These are phyloP conservation scores for Myxozyma melibiosi DNA, from an alignment of 805 yeast species.

Conservation along the genomic window DNA sequence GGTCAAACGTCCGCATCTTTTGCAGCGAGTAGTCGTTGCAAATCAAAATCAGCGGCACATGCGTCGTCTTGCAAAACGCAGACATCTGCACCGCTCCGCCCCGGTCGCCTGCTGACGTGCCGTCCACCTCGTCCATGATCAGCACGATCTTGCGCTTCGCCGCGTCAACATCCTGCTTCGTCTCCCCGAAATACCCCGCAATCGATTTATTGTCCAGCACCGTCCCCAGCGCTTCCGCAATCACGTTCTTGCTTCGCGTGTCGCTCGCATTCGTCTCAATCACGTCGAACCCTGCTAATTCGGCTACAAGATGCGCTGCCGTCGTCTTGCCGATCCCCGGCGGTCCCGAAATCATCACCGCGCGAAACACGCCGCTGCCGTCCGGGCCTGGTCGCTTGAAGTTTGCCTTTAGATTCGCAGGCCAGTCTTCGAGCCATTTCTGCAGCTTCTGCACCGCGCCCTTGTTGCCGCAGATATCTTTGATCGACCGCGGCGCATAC, in stretches of 20 bases:
- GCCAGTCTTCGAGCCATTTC: slow-evolving; percentile 82
- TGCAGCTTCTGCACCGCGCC: slow-evolving; percentile 65
- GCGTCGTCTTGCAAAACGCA: slow-evolving; percentile 77
- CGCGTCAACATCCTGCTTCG: slow-evolving; percentile 36
- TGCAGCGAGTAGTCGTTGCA: slow-evolving; percentile 93
- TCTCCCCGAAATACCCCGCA: slow-evolving; percentile 65
- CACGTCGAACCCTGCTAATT: slow-evolving; percentile 74
- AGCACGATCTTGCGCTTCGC: slow-evolving; percentile 64
- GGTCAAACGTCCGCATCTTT: slow-evolving; percentile 94
- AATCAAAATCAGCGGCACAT: slow-evolving; percentile 80
- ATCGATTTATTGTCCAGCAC: slow-evolving; percentile 82
- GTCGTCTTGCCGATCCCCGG: slow-evolving; percentile 95
- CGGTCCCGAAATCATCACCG: slow-evolving; percentile 87
- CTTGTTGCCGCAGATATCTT: slow-evolving; percentile 90
- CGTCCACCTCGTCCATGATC: slow-evolving; percentile 99
- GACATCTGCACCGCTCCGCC: slow-evolving; percentile 98
- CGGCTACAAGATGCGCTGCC: slow-evolving; percentile 81
- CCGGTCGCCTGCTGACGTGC: slow-evolving; percentile 98
- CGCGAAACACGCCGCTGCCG: slow-evolving; percentile 71
- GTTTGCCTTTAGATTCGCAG: slow-evolving; percentile 53
- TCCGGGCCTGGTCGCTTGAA: slow-evolving; percentile 63
- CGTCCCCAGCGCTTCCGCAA: slow-evolving; percentile 67
- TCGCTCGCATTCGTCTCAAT: slow-evolving; percentile 89
- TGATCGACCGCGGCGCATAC: slow-evolving; percentile 78
- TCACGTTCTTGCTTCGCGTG: slow-evolving; percentile 78